Evolutionary conservation across 371 early-diverging fungal genomes (phyloP), one percentile per base, ranked within the genome.

Genomic region (Mortierella sp.): DNA sequence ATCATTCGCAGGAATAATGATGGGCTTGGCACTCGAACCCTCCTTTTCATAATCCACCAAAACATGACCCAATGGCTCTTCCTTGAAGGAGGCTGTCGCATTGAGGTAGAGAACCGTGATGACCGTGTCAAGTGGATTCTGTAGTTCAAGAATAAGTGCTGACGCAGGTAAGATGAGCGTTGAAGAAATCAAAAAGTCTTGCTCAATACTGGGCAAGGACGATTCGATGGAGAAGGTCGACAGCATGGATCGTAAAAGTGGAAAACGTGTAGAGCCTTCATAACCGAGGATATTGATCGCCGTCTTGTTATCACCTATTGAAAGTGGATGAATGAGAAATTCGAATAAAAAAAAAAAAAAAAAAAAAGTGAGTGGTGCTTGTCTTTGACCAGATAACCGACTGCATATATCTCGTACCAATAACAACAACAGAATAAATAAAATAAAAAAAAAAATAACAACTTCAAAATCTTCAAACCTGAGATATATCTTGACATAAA

Each of bases 401-500:
- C 37, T n/a, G 23, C 9, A n/a, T n/a, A n/a, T n/a, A n/a, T n/a
- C n/a, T n/a, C n/a, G n/a, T n/a, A n/a, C n/a, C n/a, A n/a, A n/a
- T n/a, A n/a, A n/a, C n/a, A n/a, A n/a, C n/a, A n/a, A n/a, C n/a
- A n/a, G n/a, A n/a, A n/a, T n/a, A n/a, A n/a, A n/a, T n/a, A n/a
- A n/a, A n/a, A n/a, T n/a, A n/a, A n/a, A n/a, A n/a, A n/a, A n/a
- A n/a, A n/a, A n/a, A n/a, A n/a, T n/a, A n/a, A n/a, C n/a, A n/a
- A n/a, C n/a, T n/a, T n/a, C n/a, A n/a, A n/a, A n/a, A n/a, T n/a
- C n/a, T n/a, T n/a, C 65, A 18, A 63, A 76, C 77, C 80, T 30
- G 80, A 72, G n/a, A 79, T 79, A 28, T 79, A 79, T 44, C 66
- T 62, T 28, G 80, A 79, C 2, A 79, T 66, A 30, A 79, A 79